These are phyloP conservation scores for Madurella fahalii DNA, from an alignment of 2,329 filamentous ascomycete genomes.

Conservation along the genomic window DNA sequence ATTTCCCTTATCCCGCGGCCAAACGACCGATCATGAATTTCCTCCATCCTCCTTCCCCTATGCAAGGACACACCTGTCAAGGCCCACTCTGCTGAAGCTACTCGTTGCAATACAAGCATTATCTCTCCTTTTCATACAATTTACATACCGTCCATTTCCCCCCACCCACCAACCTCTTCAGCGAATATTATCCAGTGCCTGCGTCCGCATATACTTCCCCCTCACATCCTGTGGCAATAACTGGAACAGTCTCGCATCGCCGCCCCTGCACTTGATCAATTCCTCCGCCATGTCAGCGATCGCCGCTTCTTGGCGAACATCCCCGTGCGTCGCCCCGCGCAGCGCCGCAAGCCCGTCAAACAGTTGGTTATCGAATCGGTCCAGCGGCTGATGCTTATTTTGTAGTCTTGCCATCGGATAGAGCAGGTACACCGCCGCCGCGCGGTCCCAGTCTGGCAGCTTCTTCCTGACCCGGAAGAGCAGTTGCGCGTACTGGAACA, in stretches of 20 bases:
- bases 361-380: conserved; percentile 34
- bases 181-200: conserved; percentile 22
- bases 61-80: neutral
- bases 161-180: neutral
- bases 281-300: conserved; percentile 76
- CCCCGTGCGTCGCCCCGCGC: conserved; percentile 52
- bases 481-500: conserved; percentile 53
- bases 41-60: neutral
- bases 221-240: conserved; percentile 70
- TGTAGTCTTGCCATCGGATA: conserved; percentile 50
- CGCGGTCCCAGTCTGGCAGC: conserved; percentile 71
- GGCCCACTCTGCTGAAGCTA: neutral
- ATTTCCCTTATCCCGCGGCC: neutral
- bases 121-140: neutral
- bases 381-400: conserved; percentile 31
- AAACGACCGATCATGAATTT: neutral
- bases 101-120: neutral
- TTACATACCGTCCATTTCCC: neutral
- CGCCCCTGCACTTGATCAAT: conserved; percentile 60
- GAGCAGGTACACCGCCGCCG: conserved; percentile 72
- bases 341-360: conserved; percentile 56
- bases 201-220: conserved; percentile 55
- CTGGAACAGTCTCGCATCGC: conserved; percentile 46
- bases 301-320: conserved; percentile 61
- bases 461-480: conserved; percentile 66